Base-by-base conservation (phyloP, 2,329 filamentous ascomycete species). In the Botryotinia globosa region DNA sequence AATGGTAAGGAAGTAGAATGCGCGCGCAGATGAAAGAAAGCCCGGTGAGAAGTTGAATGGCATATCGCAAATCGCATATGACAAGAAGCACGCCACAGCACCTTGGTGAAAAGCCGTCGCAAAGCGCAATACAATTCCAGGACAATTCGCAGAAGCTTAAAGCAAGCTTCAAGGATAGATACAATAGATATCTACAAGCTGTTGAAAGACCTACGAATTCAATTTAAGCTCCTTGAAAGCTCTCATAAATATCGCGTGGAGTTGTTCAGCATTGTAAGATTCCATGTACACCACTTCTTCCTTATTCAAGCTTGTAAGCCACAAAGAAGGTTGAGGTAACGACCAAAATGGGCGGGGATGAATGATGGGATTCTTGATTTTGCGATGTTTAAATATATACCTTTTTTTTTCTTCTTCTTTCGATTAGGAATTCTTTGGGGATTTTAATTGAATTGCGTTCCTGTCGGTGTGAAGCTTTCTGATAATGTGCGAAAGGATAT, bases 121-220 rank as follows among this genome's bases (percentile, higher is more conserved):
- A 54, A 29, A 42, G 69, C 69, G 69, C 61, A 56, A 56, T 12
- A 29, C 29, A 58, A 20, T 37, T 58, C 45, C 39, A 29, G n/a
- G 25, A 32, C 56, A 56, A 64, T 64, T 73, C 72, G 65, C 54
- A 72, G 73, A 72, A 70, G 68, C 45, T 64, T 34, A 32, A 44
- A 48, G 73, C 75, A 75, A 77, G 76, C 75, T 78, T 69, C 74
- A 73, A 66, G 54, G 62, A 72, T 64, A 75, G 73, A 74, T 67
- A 65, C 67, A 63, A 69, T 72, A 29, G 75, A 75, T 73, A 73
- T 77, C 76, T 79, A 78, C 78, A 77, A 77, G 77, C 78, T 76
- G 75, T 73, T 75, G 77, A 74, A 78, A 74, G 76, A 80, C 79
- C 75, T 80, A 80, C 79, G 77, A 79, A 79, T 75, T 79, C 75